Conservation (phyloP, 2,329 filamentous ascomycete genomes). For the Akanthomyces lecanii region DNA sequence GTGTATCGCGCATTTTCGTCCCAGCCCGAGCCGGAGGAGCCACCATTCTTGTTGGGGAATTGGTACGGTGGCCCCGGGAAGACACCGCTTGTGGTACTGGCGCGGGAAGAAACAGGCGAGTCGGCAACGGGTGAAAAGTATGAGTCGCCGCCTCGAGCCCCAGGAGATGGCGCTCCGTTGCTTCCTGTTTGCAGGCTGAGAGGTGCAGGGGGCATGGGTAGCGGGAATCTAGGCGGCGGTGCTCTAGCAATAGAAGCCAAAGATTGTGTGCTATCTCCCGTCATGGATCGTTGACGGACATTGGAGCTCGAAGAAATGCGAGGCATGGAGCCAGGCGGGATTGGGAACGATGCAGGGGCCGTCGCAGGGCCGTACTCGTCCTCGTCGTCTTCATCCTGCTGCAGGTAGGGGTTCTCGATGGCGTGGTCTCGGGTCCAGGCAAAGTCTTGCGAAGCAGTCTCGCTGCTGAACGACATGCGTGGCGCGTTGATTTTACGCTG, state of each 20-base stretch:
- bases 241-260: constrained; percentile 53
- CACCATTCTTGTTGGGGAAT: constrained; percentile 63
- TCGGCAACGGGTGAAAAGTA: constrained; percentile 90
- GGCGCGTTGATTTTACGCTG: constrained; percentile 64
- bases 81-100: constrained; percentile 70
- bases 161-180: constrained; percentile 52
- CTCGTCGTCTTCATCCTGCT: constrained; percentile 60
- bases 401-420: constrained; percentile 77
- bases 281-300: constrained; percentile 71
- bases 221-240: constrained; percentile 68
- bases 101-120: constrained; percentile 70
- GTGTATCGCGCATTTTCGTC: constrained; percentile 81
- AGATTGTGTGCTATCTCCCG: constrained; percentile 62
- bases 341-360: constrained; percentile 34
- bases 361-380: constrained; percentile 44
- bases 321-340: constrained; percentile 27
- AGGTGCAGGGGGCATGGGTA: constrained; percentile 51
- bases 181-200: constrained; percentile 66
- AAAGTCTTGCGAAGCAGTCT: constrained; percentile 66
- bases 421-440: constrained; percentile 69
- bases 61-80: constrained; percentile 56
- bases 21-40: constrained; percentile 63
- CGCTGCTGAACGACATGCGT: constrained; percentile 42
- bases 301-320: constrained; percentile 64
- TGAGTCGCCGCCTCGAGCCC: constrained; percentile 64